Percentiles rank a stretch among this genome's conserved stretches.
These are phyloP conservation scores for Cordyceps pruinosa DNA, from an alignment of 2,329 filamentous ascomycete genomes.

Conservation along the genomic window DNA sequence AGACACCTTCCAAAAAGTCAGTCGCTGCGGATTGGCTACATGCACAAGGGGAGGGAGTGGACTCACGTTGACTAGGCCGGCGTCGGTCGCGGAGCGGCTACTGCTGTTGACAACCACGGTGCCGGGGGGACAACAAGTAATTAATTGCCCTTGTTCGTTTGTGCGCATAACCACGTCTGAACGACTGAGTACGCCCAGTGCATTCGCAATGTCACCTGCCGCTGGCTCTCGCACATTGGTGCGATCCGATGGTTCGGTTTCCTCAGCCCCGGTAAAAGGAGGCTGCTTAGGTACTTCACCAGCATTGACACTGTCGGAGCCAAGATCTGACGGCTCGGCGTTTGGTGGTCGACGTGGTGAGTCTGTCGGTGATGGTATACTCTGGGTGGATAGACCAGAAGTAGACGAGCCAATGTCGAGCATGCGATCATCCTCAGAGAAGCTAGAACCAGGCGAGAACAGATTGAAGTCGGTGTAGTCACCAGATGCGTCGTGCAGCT, in stretches of 20 bases:
- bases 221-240: not conserved
- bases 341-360: slow-evolving; percentile 5
- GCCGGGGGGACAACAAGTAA: slow-evolving; percentile 13
- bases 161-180: slow-evolving; percentile 8
- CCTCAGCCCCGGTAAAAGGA: slow-evolving; percentile 7
- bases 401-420: slow-evolving; percentile 22
- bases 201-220: not conserved
- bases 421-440: slow-evolving; percentile 43
- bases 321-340: not conserved
- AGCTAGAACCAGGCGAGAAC: slow-evolving; percentile 43
- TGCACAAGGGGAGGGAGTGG: not conserved
- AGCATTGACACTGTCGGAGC: not conserved
- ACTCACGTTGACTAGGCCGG: slow-evolving; percentile 15
- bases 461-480: slow-evolving; percentile 51
- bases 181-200: not conserved
- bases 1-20: slow-evolving; percentile 18
- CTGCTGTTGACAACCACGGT: slow-evolving; percentile 7
- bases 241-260: not conserved
- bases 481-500: slow-evolving; percentile 18
- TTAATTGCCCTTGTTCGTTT: slow-evolving; percentile 8
- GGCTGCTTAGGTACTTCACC: not conserved
- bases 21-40: slow-evolving; percentile 11
- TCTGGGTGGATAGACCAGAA: slow-evolving; percentile 8
- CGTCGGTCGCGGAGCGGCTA: not conserved
- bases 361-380: slow-evolving; percentile 7